Conservation (phyloP, 768 basidiomycete genomes). For the Amyloporia xantha region DNA sequence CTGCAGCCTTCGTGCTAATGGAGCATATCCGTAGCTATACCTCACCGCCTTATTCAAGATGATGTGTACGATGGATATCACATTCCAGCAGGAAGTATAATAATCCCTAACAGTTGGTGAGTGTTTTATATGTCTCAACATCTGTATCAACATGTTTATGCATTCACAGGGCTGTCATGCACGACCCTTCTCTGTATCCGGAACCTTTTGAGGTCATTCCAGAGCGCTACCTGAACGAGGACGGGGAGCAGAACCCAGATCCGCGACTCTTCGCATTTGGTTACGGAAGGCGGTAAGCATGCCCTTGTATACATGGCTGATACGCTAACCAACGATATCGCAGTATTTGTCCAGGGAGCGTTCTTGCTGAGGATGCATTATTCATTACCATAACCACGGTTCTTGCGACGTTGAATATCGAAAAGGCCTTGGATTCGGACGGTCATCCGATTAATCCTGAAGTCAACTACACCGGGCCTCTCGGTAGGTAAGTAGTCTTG, state of each 20-base stretch:
- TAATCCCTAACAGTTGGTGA: slow-evolving; percentile 14
- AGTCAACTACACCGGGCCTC: neutral
- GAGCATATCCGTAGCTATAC: neutral
- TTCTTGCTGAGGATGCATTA: slow-evolving; percentile 10
- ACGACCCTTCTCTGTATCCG: slow-evolving; percentile 5
- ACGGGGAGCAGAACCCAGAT: slow-evolving; percentile 5
- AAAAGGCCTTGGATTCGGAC: slow-evolving; percentile 13
- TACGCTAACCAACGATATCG: neutral
- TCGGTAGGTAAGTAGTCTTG: neutral
- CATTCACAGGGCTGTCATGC: neutral
- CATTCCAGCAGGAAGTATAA: slow-evolving; percentile 10
- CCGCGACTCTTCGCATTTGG: slow-evolving; percentile 9
- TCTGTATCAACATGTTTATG: slow-evolving; percentile 5
- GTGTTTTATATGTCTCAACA: neutral
- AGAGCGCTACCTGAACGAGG: slow-evolving; percentile 7
- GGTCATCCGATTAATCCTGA: slow-evolving; percentile 7
- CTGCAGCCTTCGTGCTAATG: neutral
- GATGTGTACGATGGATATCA: slow-evolving; percentile 11
- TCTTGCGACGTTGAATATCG: slow-evolving; percentile 13
- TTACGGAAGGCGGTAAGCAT: slow-evolving; percentile 5
- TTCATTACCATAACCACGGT: slow-evolving; percentile 14
- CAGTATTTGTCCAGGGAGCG: slow-evolving; percentile 14
- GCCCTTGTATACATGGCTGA: neutral
- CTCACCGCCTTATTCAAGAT: neutral
- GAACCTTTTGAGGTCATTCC: slow-evolving; percentile 6